Conservation (phyloP, 2,329 filamentous ascomycete species). For the Talaromyces sp. region DNA sequence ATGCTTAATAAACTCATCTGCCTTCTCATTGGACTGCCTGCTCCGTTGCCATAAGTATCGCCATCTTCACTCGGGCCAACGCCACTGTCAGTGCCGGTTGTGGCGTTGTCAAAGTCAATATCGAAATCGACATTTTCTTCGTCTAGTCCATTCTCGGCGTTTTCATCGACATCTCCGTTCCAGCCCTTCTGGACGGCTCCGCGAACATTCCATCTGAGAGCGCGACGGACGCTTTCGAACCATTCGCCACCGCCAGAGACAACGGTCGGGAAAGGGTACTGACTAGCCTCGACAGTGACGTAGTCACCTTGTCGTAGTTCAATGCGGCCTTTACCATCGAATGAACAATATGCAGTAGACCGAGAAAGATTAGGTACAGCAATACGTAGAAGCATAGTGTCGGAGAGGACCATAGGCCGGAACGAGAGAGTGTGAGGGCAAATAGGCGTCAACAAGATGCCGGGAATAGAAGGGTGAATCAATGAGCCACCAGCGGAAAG, state of each 20-base stretch:
- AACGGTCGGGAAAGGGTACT: slow-evolving; percentile 96
- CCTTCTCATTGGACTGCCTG: slow-evolving; percentile 64
- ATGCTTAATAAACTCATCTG: slow-evolving; percentile 71
- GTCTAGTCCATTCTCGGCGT: slow-evolving; percentile 21
- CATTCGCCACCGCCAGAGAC: slow-evolving; percentile 86
- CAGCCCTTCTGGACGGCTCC: slow-evolving; percentile 90
- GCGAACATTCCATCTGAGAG: slow-evolving; percentile 90
- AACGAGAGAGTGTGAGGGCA: slow-evolving; percentile 97
- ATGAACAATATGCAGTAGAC: slow-evolving; percentile 92
- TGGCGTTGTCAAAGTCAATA: slow-evolving; percentile 74
- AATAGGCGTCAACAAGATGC: slow-evolving; percentile 93
- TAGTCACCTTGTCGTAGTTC: slow-evolving; percentile 91
- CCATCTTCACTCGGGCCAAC: slow-evolving; percentile 65
- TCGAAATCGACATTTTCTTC: slow-evolving; percentile 71
- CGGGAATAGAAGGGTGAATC: slow-evolving; percentile 94
- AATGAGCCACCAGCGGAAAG: slow-evolving; percentile 92
- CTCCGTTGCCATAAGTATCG: slow-evolving; percentile 48
- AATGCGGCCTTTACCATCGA: slow-evolving; percentile 93
- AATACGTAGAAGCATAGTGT: slow-evolving; percentile 87
- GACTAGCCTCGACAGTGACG: slow-evolving; percentile 91
- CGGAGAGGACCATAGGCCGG: slow-evolving; percentile 94
- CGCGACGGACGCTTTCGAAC: slow-evolving; percentile 93
- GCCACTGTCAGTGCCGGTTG: slow-evolving; percentile 44
- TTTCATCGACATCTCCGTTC: slow-evolving; percentile 47
- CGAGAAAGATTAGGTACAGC: slow-evolving; percentile 79